Evolutionary conservation across 352 stramenopile genomes (phyloP).

Genomic region (Globisporangium apiculatum): DNA sequence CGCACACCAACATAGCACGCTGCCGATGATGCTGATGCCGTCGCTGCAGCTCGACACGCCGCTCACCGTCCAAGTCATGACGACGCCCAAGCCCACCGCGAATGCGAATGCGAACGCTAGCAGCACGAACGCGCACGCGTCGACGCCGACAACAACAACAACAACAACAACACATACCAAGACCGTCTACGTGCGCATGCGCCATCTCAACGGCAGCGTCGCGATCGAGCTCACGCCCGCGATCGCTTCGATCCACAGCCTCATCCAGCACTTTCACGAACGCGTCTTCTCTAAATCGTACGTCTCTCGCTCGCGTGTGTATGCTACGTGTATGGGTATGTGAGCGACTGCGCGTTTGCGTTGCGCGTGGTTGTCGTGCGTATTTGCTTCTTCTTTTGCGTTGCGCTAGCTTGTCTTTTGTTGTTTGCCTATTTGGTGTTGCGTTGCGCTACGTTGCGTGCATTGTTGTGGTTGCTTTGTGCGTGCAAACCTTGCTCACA

Average conservation of each 20-base stretch:
- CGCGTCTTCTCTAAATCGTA: conserved; percentile 68
- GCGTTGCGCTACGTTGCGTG: not conserved
- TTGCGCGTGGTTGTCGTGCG: no score
- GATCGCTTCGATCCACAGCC: conserved; percentile 26
- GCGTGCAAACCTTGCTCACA: not conserved
- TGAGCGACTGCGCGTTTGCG: not conserved
- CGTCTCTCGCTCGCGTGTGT: conserved; percentile 4
- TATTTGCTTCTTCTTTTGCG: not conserved
- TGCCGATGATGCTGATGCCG: conserved; percentile 37
- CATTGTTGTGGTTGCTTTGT: conserved; percentile 1
- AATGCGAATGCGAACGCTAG: not conserved
- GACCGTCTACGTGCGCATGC: conserved; percentile 70
- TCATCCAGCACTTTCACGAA: conserved; percentile 68
- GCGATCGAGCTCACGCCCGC: conserved; percentile 39
- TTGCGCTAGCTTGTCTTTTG: not conserved
- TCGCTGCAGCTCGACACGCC: conserved; percentile 18
- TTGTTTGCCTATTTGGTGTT: no score
- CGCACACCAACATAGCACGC: not conserved
- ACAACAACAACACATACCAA: not conserved
- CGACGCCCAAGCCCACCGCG: conserved; percentile 11
- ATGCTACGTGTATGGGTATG: not conserved
- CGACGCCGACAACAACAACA: not conserved
- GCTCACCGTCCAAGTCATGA: conserved; percentile 42
- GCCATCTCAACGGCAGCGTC: conserved; percentile 52
- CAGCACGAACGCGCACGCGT: not conserved